Conservation (phyloP, 164 flowering plant species). For the Kingdonia uniflora region DNA sequence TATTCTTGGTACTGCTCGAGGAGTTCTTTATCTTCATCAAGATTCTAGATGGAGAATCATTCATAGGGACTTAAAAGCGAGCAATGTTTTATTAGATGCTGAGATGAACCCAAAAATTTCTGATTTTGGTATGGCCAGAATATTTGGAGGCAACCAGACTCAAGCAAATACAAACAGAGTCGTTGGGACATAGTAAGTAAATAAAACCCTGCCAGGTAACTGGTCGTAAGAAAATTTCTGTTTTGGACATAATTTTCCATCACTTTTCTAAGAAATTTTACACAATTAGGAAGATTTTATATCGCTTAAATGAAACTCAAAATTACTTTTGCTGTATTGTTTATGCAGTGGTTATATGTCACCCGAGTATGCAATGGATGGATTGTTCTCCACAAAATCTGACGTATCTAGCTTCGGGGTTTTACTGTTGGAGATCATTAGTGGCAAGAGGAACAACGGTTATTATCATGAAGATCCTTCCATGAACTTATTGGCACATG, state of each 20-base stretch:
- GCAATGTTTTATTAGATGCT: constrained; percentile 53
- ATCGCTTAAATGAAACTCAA: no score
- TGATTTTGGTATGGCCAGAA: constrained; percentile 71
- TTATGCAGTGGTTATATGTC: constrained; percentile 60
- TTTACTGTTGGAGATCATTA: constrained; percentile 47
- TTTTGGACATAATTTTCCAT: no score
- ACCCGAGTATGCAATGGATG: constrained; percentile 67
- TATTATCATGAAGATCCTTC: constrained; percentile 28
- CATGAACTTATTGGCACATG: constrained; percentile 48
- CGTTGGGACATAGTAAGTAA: constrained; percentile 69
- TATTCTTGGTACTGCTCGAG: constrained; percentile 57
- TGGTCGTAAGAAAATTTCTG: no score
- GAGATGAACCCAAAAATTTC: constrained; percentile 63
- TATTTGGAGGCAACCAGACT: constrained; percentile 41
- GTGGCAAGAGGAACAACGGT: constrained; percentile 47
- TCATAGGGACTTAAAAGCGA: constrained; percentile 65
- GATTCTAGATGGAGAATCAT: constrained; percentile 61
- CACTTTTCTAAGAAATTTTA: no score
- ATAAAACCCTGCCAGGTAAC: no score
- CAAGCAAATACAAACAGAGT: constrained; percentile 47
- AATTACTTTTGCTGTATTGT: background rate
- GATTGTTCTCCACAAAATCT: constrained; percentile 49
- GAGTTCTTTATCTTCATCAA: constrained; percentile 65
- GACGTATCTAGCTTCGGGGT: constrained; percentile 72
- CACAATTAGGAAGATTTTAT: no score